Evolutionary conservation across 2,329 filamentous ascomycete species (phyloP), one percentile per base, ranked within the genome.

Genomic region (Apiospora marii): DNA sequence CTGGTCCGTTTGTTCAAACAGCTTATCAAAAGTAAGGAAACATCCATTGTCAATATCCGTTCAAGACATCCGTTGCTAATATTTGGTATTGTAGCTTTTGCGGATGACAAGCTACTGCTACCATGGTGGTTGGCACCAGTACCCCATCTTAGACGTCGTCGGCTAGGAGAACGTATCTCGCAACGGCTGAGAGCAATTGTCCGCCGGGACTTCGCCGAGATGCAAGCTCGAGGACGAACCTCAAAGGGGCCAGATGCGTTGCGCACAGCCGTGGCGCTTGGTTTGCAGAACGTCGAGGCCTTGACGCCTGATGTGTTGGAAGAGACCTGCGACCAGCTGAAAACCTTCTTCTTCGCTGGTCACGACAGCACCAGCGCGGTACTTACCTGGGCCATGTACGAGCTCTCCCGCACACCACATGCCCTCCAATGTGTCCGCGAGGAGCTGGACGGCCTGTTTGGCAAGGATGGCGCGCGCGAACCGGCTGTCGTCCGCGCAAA

Each of bases 331-430:
- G 73, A 75, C 43, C 73, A 75, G 48, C 34, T 74, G 7, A 72
- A 68, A 5, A 74, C 72, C n/a, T 74, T 72, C 61, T 53, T 75
- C 5, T 74, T 74, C 24, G 74, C 74, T 2, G 73, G 73, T 4
- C 71, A 75, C 30, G 74, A 74, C 37, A 74, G 69, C 4, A 74
- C 73, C 6, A 75, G 71, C 27, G 67, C 67, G n/a, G 30, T 72
- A 13, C 58, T 74, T 10, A 67, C 43, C 7, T 74, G 72, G 69
- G 19, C 67, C 22, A 30, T 74, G 41, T 74, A 74, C 67, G 73
- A 74, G 48, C 43, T 73, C 4, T 71, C 41, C n/a, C 73, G 70
- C 16, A 73, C 71, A 34, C 73, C 71, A 1, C 73, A 46, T 30
- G 73, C 67, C 7, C 67, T 70, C 1, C 41, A 71, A 7, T 34